phyloP scores from a whole-genome alignment of 305 asterid species.

The Salvia sclarea region DNA sequence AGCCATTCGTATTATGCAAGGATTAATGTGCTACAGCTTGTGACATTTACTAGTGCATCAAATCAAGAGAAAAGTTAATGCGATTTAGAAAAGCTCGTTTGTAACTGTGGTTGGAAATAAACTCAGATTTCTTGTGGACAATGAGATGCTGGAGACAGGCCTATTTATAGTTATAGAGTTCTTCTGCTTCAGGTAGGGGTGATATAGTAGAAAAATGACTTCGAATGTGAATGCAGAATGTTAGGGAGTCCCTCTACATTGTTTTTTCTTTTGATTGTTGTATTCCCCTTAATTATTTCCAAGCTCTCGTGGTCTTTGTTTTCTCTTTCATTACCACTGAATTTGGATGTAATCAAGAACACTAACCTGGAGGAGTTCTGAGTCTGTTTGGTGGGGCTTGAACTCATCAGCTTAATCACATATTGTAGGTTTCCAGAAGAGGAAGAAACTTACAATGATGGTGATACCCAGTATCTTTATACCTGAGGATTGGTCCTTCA shows the following conservation, averaged over 20 bases:
- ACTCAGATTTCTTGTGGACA: neutral
- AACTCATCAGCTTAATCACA: conserved; percentile 6
- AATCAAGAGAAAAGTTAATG: neutral
- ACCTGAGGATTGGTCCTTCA: conserved; percentile 99
- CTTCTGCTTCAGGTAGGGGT: neutral
- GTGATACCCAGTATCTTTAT: conserved; percentile 95
- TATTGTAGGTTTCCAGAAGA: conserved; percentile 63
- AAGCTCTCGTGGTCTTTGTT: neutral
- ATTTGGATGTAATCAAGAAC: neutral
- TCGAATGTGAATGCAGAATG: neutral
- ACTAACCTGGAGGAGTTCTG: neutral
- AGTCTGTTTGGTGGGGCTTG: neutral
- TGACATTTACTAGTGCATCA: neutral
- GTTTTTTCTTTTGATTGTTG: neutral
- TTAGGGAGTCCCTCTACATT: neutral
- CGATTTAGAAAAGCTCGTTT: neutral
- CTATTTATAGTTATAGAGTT: neutral
- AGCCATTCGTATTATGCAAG: neutral
- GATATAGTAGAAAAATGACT: neutral
- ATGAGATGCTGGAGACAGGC: neutral
- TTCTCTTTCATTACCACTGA: neutral
- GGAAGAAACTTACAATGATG: conserved; percentile 89
- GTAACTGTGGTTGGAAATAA: neutral
- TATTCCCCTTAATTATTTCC: neutral
- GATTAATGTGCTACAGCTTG: neutral